Conservation (phyloP, 2,329 filamentous ascomycete genomes). For the Trichoderma afroharzianum region DNA sequence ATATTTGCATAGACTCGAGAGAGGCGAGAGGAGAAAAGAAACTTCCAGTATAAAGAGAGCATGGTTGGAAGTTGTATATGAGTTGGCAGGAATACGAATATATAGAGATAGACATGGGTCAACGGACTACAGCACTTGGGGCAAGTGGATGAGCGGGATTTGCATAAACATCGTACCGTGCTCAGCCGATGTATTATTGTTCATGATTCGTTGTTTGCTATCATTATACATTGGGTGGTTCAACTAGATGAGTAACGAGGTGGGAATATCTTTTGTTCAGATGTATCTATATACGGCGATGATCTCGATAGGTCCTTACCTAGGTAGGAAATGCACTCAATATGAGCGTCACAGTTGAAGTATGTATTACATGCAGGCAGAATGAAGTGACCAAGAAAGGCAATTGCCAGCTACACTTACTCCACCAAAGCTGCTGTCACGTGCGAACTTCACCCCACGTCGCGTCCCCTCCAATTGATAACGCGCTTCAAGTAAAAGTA, state of each 20-base stretch:
- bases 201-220: not conserved
- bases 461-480: slow-evolving; percentile 14
- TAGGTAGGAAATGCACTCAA: not conserved
- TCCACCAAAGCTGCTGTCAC: not conserved
- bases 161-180: not conserved
- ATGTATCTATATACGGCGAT: not conserved
- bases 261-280: not conserved
- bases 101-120: not conserved
- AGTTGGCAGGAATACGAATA: not conserved
- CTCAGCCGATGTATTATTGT: not conserved
- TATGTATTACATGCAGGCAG: not conserved
- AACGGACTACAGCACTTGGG: not conserved
- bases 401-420: not conserved
- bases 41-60: not conserved
- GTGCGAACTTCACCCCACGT: slow-evolving; percentile 14
- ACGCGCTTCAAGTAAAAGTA: not conserved
- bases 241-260: not conserved
- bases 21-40: not conserved
- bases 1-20: not conserved
- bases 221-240: not conserved
- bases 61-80: not conserved
- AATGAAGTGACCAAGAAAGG: not conserved
- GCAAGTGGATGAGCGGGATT: not conserved
- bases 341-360: not conserved
- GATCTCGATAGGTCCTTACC: too few relatives aligned